Conservation (phyloP, 345 rosid species). For the Salix arbutifolia region DNA sequence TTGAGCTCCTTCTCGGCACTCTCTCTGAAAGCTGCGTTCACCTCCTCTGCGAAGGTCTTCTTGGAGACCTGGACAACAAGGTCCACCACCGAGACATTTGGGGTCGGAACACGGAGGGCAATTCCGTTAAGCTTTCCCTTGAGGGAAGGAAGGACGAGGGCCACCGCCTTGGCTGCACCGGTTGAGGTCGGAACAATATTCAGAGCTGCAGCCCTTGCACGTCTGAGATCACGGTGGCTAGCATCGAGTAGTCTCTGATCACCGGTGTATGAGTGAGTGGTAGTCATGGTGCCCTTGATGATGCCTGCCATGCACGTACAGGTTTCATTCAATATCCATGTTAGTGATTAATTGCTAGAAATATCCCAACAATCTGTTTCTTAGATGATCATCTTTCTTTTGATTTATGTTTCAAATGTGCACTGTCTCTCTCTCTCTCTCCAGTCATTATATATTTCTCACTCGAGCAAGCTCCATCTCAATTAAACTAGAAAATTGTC, state of each 20-base stretch:
- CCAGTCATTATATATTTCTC: not conserved
- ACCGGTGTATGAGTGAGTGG: slow-evolving; percentile 97
- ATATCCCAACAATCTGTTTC: not conserved
- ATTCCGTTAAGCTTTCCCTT: slow-evolving; percentile 95
- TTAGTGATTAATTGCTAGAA: not conserved
- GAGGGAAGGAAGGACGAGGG: slow-evolving; percentile 82
- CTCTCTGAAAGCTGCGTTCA: slow-evolving; percentile 84
- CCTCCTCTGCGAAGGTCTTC: slow-evolving; percentile 94
- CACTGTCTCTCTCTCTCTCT: not conserved
- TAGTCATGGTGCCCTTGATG: slow-evolving; percentile 98
- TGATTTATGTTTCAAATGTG: not conserved
- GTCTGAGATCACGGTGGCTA: slow-evolving; percentile 93
- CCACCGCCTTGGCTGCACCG: slow-evolving; percentile 96
- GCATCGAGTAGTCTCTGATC: slow-evolving; percentile 94
- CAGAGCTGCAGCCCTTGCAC: slow-evolving; percentile 94
- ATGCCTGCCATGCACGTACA: slow-evolving; percentile 44
- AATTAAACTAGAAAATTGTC: not conserved
- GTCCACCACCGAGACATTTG: slow-evolving; percentile 91
- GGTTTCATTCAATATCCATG: not conserved
- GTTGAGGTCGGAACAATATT: slow-evolving; percentile 95
- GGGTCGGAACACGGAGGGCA: slow-evolving; percentile 95
- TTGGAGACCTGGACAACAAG: slow-evolving; percentile 87
- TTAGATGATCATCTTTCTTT: too few relatives aligned
- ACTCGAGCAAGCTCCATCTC: not conserved
- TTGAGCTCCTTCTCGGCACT: slow-evolving; percentile 74